Evolutionary conservation across 805 yeast genomes (phyloP), one percentile per base, ranked within the genome.

Genomic region (Metschnikowia baotianmanensis): DNA sequence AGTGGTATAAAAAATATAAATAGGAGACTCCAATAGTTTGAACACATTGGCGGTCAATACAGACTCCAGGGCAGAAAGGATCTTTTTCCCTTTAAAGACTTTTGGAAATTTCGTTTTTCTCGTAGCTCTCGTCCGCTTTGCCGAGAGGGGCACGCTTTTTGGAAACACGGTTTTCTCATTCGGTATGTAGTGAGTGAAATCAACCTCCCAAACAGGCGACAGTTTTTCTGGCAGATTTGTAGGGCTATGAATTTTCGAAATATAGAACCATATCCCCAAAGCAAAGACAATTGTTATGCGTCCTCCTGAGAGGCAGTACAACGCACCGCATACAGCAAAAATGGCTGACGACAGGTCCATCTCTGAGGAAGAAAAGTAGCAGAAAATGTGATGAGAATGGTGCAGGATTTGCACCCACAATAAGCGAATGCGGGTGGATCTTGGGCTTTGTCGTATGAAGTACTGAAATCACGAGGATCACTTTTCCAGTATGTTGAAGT

Each of bases 1-100:
- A 0, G 96, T 83, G 7, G 96, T 83, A 62, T 85, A 89, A 53
- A 89, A 86, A 3, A 89, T 76, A 43, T 76, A 71, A 27, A 83
- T 67, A 40, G 81, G 80, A 1, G 88, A 75, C 21, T 75, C 75
- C 21, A 72, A 50, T 29, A 78, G 58, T 17, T 69, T 61, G 15
- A 62, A 61, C 5, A 69, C 57, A 4, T 67, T 57, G 16, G 61
- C 56, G 0, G 80, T 69, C 20, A 72, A 62, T 1, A 72, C 61
- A 40, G 75, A 56, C 24, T 52, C 55, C 38, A 8, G 62, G 12
- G 47, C 40, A 17, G 34, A 41, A 9, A 51, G 42, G 4, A 63
- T 63, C 40, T 63, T 66, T 10, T 63, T 42, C 11, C 70, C 70
- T 46, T 65, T 65, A 58, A 75, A 59, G 17, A 72, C 52, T 47